Evolutionary conservation across 495 filamentous ascomycete genomes (phyloP), one percentile per base, ranked within the genome.

Genomic region (Talaromyces liani): DNA sequence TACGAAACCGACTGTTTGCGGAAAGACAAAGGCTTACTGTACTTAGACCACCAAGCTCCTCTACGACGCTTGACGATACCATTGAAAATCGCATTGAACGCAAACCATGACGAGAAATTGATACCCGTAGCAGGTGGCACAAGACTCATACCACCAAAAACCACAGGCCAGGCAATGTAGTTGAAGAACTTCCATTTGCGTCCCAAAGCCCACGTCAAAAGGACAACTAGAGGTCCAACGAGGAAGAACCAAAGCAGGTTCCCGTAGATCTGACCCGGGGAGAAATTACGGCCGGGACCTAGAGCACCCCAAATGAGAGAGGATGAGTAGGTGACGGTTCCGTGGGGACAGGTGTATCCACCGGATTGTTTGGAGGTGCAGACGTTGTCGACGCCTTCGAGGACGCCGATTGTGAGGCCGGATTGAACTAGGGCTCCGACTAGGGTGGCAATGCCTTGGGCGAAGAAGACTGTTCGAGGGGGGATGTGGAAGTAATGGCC

Each of bases 401-500:
- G 82, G 61, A 87, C 85, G 63, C 85, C 87, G 61, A 88, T 87
- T 4, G 87, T 83, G 10, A 88, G 83, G 1, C 82, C 73, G 51
- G 88, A 79, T 65, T 90, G 87, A 47, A 90, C 83, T 61, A 91
- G 79, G 64, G 85, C 87, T 1, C 86, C 86, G 31, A 88, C 71
- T 3, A 86, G 83, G 0, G 85, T 88, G 25, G 87, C 85, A 7
- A 89, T 76, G 0, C 88, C 85, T 69, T 90, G 87, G 0, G 85
- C 85, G 66, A 83, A 75, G 72, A 91, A 91, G 70, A 90, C 81
- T 1, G 82, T 87, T 6, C 87, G 78, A 0, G 87, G 87, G 1
- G 87, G 84, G n/a, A 89, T 84, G 69, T 90, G 89, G 74, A 91
- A 85, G 73, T 91, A 91, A 68, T 90, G 87, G 7, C 85, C 88